Conservation (phyloP, 306 rosid species). For the Casuarina equisetifolia region DNA sequence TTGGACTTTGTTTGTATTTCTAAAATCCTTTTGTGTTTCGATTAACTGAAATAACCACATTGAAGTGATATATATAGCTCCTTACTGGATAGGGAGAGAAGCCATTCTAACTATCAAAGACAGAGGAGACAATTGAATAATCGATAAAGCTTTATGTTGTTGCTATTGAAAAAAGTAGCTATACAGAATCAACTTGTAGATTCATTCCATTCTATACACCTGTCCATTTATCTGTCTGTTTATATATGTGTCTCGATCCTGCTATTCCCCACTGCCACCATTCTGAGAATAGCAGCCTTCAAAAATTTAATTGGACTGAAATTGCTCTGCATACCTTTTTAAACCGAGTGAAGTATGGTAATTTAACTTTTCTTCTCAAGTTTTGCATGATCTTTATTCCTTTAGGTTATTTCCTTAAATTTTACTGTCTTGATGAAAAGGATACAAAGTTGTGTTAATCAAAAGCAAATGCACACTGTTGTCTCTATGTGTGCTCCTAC, state of each 20-base stretch:
- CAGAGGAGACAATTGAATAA: not conserved
- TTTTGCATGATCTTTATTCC: too few species aligned
- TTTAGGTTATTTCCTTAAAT: too few species aligned
- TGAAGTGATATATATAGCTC: not conserved
- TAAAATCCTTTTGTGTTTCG: not conserved
- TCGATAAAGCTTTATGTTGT: not conserved
- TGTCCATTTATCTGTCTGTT: not conserved
- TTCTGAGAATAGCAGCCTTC: not conserved
- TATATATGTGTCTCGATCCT: not conserved
- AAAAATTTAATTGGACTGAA: not conserved
- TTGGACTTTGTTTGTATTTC: not conserved
- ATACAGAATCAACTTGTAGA: too few species aligned
- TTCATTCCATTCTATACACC: too few species aligned
- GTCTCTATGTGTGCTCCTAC: too few species aligned
- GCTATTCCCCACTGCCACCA: not conserved
- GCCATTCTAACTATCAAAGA: not conserved
- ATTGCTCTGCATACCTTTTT: not conserved
- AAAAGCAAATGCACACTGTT: too few species aligned
- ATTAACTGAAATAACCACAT: not conserved
- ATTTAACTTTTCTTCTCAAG: too few species aligned
- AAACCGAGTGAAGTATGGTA: too few species aligned
- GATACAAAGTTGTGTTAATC: too few species aligned
- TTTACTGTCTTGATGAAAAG: too few species aligned
- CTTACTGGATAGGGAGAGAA: not conserved
- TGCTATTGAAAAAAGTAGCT: not conserved